These are phyloP conservation scores for Zymoseptoria crescenta DNA, from an alignment of 2,329 filamentous ascomycete genomes.

Conservation along the genomic window DNA sequence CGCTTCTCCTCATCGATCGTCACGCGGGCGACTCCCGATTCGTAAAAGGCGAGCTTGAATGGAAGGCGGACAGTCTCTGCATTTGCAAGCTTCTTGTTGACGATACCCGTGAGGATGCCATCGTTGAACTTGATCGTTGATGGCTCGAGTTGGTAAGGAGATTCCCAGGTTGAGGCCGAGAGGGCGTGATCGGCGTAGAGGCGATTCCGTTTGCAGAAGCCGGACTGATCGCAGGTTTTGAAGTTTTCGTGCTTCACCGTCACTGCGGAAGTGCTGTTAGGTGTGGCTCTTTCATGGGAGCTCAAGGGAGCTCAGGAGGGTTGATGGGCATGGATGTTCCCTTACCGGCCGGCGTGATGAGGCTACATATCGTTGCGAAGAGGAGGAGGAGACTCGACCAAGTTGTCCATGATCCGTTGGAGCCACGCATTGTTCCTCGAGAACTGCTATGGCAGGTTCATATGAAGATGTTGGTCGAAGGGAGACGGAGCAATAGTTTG, in stretches of 20 bases:
- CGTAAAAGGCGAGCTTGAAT: slow-evolving; percentile 76
- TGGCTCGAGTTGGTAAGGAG: slow-evolving; percentile 70
- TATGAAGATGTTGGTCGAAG: neutral
- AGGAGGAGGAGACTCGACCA: slow-evolving; percentile 61
- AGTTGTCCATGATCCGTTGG: slow-evolving; percentile 41
- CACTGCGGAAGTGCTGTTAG: slow-evolving; percentile 40
- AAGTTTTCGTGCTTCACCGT: slow-evolving; percentile 94
- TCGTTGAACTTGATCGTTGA: slow-evolving; percentile 68
- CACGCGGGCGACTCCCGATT: slow-evolving; percentile 80
- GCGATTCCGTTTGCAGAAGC: slow-evolving; percentile 94
- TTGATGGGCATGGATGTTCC: neutral
- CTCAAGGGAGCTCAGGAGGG: neutral
- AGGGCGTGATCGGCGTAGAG: slow-evolving; percentile 73
- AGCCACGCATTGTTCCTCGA: slow-evolving; percentile 13
- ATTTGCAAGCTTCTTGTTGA: slow-evolving; percentile 69
- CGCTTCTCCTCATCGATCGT: slow-evolving; percentile 87
- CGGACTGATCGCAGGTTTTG: slow-evolving; percentile 91
- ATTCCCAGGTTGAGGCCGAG: slow-evolving; percentile 60
- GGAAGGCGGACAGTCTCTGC: slow-evolving; percentile 70
- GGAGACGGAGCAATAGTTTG: neutral
- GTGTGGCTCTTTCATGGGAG: neutral
- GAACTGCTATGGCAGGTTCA: neutral
- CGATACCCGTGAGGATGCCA: slow-evolving; percentile 68
- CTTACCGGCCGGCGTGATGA: slow-evolving; percentile 60
- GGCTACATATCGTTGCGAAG: slow-evolving; percentile 49